Percentiles rank a stretch among this genome's conserved stretches.
Evolutionary conservation across 2,329 filamentous ascomycete species (phyloP).

Genomic region (Nothopassalora personata): DNA sequence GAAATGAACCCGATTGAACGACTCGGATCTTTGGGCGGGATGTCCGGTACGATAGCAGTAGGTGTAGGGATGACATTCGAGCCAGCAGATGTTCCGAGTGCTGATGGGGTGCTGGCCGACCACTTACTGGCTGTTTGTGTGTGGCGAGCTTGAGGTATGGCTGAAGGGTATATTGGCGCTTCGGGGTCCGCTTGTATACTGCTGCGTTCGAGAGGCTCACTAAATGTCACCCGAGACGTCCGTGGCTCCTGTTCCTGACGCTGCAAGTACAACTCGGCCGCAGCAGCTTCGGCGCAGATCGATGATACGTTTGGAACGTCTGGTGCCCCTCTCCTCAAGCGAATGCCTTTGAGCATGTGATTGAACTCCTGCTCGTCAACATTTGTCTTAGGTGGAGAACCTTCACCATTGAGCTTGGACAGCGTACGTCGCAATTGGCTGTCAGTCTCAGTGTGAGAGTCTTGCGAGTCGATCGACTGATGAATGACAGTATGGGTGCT

Average conservation of each 20-base stretch:
- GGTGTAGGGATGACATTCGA: not conserved
- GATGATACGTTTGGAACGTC: not conserved
- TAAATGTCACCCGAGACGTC: not conserved
- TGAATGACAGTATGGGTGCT: not conserved
- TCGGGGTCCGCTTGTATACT: not conserved
- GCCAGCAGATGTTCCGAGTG: conserved; percentile 4
- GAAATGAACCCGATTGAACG: conserved; percentile 26
- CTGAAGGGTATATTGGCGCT: not conserved
- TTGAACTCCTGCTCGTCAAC: not conserved
- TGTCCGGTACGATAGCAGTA: not conserved
- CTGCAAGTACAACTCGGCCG: not conserved
- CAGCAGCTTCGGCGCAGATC: not conserved
- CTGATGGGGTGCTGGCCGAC: conserved; percentile 26
- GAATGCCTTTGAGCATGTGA: not conserved
- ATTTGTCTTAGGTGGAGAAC: not conserved
- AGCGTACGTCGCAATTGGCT: not conserved
- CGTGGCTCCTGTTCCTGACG: not conserved
- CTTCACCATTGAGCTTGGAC: not conserved
- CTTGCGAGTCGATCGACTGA: not conserved
- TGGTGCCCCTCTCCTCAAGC: not conserved
- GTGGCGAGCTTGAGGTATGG: not conserved
- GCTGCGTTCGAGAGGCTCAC: not conserved
- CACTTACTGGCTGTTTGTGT: conserved; percentile 22
- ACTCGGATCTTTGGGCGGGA: conserved; percentile 4
- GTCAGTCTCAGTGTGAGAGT: not conserved